Evolutionary conservation across 495 filamentous ascomycete species (phyloP).

Genomic region (Bathelium albidoporum): DNA sequence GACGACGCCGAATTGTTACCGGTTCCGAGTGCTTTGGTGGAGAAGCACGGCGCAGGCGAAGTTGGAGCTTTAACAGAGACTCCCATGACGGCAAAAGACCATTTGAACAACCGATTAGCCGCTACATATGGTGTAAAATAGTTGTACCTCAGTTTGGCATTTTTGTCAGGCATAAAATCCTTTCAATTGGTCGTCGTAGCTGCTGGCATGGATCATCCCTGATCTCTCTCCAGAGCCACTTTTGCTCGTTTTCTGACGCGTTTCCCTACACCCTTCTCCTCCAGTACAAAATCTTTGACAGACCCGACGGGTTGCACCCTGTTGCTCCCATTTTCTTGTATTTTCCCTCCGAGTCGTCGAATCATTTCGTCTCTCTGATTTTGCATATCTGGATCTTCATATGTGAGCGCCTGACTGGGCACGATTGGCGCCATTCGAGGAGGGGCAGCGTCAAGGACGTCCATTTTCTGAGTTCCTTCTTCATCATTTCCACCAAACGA

Average conservation of each 20-base stretch:
- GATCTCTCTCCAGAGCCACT: neutral
- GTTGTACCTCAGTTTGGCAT: neutral
- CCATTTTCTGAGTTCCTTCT: neutral
- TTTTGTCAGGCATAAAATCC: neutral
- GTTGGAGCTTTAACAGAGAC: slow-evolving; percentile 19
- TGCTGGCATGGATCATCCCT: neutral
- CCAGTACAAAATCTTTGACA: slow-evolving; percentile 4
- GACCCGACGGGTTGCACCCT: neutral
- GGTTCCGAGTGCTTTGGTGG: slow-evolving; percentile 61
- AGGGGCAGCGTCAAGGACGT: slow-evolving; percentile 4
- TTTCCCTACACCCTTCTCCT: neutral
- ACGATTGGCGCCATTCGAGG: slow-evolving; percentile 5
- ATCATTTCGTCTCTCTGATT: slow-evolving; percentile 25
- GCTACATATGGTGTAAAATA: slow-evolving; percentile 60
- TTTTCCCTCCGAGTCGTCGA: slow-evolving; percentile 19
- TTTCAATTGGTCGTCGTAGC: neutral
- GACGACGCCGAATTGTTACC: slow-evolving; percentile 56
- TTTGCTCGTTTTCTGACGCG: neutral
- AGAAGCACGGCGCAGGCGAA: slow-evolving; percentile 35
- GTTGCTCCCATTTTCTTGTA: neutral
- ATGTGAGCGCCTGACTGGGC: slow-evolving; percentile 24
- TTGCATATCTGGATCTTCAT: slow-evolving; percentile 27
- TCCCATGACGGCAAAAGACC: slow-evolving; percentile 66
- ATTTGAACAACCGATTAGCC: slow-evolving; percentile 62
- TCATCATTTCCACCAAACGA: neutral